Base-by-base conservation (phyloP, 768 basidiomycete genomes). In the Baorangia bicolor region DNA sequence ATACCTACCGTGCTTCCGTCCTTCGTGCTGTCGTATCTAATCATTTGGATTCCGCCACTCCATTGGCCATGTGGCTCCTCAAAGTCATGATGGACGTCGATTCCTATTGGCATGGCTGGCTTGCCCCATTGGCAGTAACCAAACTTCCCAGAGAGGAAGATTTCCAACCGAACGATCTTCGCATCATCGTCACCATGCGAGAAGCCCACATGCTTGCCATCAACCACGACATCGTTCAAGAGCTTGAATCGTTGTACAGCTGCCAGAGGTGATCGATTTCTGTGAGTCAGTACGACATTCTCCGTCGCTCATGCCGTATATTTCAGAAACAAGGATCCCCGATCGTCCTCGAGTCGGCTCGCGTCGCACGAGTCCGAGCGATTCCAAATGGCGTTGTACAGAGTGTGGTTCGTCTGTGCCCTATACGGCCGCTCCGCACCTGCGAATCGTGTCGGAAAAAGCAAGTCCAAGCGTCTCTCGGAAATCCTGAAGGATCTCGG, bases 281-380 rank as follows among this genome's bases (percentile, higher is more conserved):
- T 14, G 34, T 20, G 25, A 43, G 37, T 34, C 41, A 37, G 12
- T 13, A 2, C 6, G 42, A 28, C 14, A 3, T 35, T 40, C 12
- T 21, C 14, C 18, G 16, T 10, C 25, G 30, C 61, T 60, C 51
- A 63, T 43, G 23, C 21, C 14, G n/a, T 45, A 2, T 5, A 14
- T 40, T 39, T 28, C 43, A 78, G 78, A 50, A 49, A 73, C 55
- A 76, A 77, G 54, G 73, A 77, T 54, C 72, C 72, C 10, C 57
- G 61, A 16, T 74, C 68, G n/a, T 21, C 31, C 4, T 63, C 52
- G 16, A 75, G 72, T 52, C 60, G 52, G n/a, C 65, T 78, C 9
- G 58, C 71, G 12, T 28, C 40, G 2, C 25, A 21, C 8, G 77
- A 79, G 53, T 71, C 74, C 18, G 35, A 59, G n/a, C 65, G 62